Evolutionary conservation across 202 grass and related monocot genomes (phyloP), one percentile per base, ranked within the genome.

Genomic region (Cymbopogon flexuosus): DNA sequence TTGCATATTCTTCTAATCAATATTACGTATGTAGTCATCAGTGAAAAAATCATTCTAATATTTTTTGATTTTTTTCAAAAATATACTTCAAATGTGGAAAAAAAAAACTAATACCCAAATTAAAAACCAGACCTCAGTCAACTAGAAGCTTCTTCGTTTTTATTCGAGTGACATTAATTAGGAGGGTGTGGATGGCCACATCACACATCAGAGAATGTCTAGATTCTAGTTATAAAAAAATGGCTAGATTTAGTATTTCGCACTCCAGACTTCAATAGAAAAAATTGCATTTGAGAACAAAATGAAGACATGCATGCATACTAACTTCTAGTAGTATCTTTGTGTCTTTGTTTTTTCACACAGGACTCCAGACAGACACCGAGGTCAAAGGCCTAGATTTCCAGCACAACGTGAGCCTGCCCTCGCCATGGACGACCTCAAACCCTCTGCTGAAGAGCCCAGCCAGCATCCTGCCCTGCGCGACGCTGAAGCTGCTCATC

Each of bases 351-450:
- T 19, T 12, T 10, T 1, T 34, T 69, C 81, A 84, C 18, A 51
- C 13, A 47, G 66, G 83, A 58, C 16, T 77, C 84, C 84, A 90
- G 15, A 84, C 31, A 63, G 80, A 87, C 15, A 87, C 70, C 4
- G 75, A 83, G 35, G 70, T 87, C 76, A 90, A 66, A 23, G 79
- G 75, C 75, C 54, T 83, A 0, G 71, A 62, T 19, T 90, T 90
- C 84, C 84, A 90, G 34, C 64, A 84, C 43, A 90, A 19, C 12
- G 84, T 56, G 18, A 87, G 65, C 80, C 80, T 86, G 15, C 68
- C 80, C 0, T 71, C 73, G n/a, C 70, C 88, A 43, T 80, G 79
- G 19, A 80, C 40, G 36, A 90, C 75, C 62, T 62, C 69, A 75
- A 83, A 90, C 1, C 84, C 80, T 12, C 35, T 76, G 1, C 69